A percentile compares a stretch with the other conserved stretches of the same genome.
Conservation (phyloP, 495 filamentous ascomycete species). For the Clavariopsis aquatica region DNA sequence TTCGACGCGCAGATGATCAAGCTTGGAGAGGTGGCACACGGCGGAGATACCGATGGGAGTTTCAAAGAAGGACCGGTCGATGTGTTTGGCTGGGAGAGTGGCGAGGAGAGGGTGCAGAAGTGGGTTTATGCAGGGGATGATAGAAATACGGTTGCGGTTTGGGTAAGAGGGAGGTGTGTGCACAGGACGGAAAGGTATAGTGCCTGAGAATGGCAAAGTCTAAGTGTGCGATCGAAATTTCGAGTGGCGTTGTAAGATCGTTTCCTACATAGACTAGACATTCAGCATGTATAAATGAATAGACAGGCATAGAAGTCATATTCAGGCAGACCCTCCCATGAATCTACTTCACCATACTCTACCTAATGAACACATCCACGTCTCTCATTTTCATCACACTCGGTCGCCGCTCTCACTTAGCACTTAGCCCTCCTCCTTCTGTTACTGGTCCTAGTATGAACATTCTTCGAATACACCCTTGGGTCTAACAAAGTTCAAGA, state of each 20-base stretch:
- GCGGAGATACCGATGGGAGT: slow-evolving; percentile 38
- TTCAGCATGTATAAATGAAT: neutral
- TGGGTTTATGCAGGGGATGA: slow-evolving; percentile 91
- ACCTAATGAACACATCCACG: neutral
- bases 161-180: slow-evolving; percentile 77
- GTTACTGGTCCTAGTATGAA: neutral
- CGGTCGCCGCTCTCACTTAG: neutral
- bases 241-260: neutral
- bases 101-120: slow-evolving; percentile 77
- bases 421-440: neutral
- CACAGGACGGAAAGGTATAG: slow-evolving; percentile 46
- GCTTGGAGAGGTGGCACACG: slow-evolving; percentile 51
- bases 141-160: slow-evolving; percentile 75
- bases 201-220: too few relatives aligned
- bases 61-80: slow-evolving; percentile 62
- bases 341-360: neutral
- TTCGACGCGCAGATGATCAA: slow-evolving; percentile 84
- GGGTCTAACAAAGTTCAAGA: slow-evolving; percentile 24
- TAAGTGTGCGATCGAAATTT: too few relatives aligned
- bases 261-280: neutral
- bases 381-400: neutral
- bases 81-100: slow-evolving; percentile 81
- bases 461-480: slow-evolving; percentile 7
- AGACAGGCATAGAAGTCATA: neutral
- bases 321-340: neutral